Evolutionary conservation across 768 basidiomycete genomes (phyloP).

Genomic region (Leccinum obscurum): DNA sequence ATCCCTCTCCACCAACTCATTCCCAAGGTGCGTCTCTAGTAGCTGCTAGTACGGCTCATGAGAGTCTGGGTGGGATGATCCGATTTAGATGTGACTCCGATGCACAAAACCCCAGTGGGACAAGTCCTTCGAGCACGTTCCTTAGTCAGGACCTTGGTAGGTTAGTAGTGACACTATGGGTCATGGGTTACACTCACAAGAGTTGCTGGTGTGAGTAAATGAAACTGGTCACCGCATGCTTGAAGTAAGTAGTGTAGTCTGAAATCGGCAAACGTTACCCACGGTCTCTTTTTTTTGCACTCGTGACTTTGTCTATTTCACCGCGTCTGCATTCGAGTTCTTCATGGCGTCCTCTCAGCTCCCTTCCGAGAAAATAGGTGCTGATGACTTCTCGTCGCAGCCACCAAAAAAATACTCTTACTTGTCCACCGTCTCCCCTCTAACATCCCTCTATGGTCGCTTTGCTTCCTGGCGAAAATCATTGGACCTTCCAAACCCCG

Average conservation of each 20-base stretch:
- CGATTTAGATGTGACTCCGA: not conserved
- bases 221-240: too few relatives aligned
- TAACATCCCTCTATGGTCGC: conserved; percentile 66
- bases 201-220: too few relatives aligned
- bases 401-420: conserved; percentile 42
- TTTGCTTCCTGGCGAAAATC: conserved; percentile 81
- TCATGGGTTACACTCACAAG: too few relatives aligned
- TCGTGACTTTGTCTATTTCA: conserved; percentile 23
- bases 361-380: conserved; percentile 41
- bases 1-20: not conserved
- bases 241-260: not conserved
- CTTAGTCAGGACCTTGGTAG: too few relatives aligned
- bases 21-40: not conserved
- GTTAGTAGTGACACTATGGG: too few relatives aligned
- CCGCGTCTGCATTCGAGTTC: conserved; percentile 15
- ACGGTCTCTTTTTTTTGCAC: conserved; percentile 37
- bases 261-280: conserved; percentile 23
- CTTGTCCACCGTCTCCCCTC: conserved; percentile 43
- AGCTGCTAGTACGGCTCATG: too few relatives aligned
- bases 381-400: conserved; percentile 37
- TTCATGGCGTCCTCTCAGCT: conserved; percentile 48
- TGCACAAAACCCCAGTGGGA: too few relatives aligned
- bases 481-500: conserved; percentile 87
- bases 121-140: not conserved
- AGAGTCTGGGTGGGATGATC: too few relatives aligned